Evolutionary conservation across 78 protist species (phyloP).

Genomic region (Emiliania huxleyi): DNA sequence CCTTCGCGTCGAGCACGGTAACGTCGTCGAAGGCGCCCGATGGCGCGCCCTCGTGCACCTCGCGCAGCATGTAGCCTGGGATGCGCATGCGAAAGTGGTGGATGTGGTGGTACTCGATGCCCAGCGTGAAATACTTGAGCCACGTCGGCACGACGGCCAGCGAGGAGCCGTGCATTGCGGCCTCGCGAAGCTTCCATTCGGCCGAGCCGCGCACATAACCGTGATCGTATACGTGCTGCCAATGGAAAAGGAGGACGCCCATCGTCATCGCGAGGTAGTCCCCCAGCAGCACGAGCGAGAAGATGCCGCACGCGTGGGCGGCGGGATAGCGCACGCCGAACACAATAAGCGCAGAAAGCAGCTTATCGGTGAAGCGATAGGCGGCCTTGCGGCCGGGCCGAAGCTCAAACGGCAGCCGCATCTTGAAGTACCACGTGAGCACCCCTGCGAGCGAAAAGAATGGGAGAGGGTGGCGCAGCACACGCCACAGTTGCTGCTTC

Average conservation of each 20-base stretch:
- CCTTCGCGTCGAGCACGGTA: not conserved
- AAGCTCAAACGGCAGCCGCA: no score
- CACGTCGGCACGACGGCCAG: not conserved
- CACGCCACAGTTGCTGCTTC: no score
- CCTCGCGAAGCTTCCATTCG: not conserved
- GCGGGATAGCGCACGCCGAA: no score
- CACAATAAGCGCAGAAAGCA: no score
- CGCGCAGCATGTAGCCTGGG: not conserved
- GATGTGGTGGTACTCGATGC: slow-evolving; percentile 5
- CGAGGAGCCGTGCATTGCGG: not conserved
- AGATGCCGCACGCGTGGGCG: no score
- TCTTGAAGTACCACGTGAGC: no score
- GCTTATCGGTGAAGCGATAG: no score
- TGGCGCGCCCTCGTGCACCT: not conserved
- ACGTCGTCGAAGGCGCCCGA: not conserved
- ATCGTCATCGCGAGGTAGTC: no score
- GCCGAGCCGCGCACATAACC: not conserved
- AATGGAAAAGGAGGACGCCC: not conserved
- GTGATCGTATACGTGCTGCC: not conserved
- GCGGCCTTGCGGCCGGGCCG: no score
- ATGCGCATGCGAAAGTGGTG: not conserved
- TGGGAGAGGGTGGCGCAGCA: no score
- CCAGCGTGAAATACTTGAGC: not conserved
- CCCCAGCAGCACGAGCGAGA: no score
- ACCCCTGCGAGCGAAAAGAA: no score